A percentile compares a stretch with the other conserved stretches of the same genome.
Conservation (phyloP, 2,329 filamentous ascomycete genomes). For the Ceratocystis diversiconidia region DNA sequence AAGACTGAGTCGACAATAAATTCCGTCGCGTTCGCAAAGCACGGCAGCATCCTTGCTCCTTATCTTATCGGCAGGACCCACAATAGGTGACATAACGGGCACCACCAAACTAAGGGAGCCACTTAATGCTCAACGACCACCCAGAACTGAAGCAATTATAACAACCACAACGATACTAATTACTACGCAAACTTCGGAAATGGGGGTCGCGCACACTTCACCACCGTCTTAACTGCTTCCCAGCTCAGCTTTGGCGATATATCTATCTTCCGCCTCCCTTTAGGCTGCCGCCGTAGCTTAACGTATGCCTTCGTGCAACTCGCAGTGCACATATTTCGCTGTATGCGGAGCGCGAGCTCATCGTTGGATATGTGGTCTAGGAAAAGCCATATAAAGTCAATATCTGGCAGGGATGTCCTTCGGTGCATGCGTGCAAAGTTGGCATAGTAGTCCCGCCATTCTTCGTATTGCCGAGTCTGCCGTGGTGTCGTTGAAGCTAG, state of each 20-base stretch:
- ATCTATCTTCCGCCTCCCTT: constrained; percentile 14
- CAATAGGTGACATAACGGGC: constrained; percentile 4
- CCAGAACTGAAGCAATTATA: background rate
- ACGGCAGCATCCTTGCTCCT: constrained; percentile 1
- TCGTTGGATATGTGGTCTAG: constrained; percentile 16
- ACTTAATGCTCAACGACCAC: too few species aligned
- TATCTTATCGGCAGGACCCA: constrained; percentile 16
- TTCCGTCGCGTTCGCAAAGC: constrained; percentile 14
- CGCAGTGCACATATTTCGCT: constrained; percentile 15
- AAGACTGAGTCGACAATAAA: background rate
- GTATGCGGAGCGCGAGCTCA: constrained; percentile 15
- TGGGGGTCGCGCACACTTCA: constrained; percentile 13
- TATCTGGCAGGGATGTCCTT: constrained; percentile 13
- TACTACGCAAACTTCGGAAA: constrained; percentile 12
- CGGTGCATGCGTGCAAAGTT: constrained; percentile 15
- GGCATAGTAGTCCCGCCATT: constrained; percentile 17
- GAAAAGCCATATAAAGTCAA: constrained; percentile 17
- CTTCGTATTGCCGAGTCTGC: constrained; percentile 13
- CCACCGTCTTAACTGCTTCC: constrained; percentile 14
- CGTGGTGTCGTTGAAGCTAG: background rate
- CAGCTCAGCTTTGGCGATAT: constrained; percentile 13
- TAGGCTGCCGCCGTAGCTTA: constrained; percentile 9
- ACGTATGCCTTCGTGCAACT: constrained; percentile 10
- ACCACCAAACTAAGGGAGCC: background rate
- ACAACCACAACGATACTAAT: background rate